Conservation (phyloP, 2,329 filamentous ascomycete species). For the Penicillium sp. region DNA sequence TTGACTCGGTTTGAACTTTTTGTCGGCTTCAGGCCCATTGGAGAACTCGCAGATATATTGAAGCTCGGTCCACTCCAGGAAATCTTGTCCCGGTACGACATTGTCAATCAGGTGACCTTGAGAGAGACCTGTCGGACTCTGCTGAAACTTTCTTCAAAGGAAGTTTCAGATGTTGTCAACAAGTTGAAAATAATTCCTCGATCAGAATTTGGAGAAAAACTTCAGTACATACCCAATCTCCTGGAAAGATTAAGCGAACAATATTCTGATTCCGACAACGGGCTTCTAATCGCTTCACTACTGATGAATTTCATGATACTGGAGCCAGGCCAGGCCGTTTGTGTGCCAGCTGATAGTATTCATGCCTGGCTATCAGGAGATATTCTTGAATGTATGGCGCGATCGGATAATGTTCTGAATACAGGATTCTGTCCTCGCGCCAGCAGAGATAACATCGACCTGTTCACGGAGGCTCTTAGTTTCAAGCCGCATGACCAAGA, state of each 20-base stretch:
- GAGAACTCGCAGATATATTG: conserved; percentile 61
- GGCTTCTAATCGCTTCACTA: conserved; percentile 67
- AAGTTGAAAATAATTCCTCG: conserved; percentile 53
- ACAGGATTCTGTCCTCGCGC: conserved; percentile 70
- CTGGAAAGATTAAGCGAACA: conserved; percentile 66
- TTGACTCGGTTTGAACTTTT: conserved; percentile 72
- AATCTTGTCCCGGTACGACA: conserved; percentile 53
- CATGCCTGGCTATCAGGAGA: conserved; percentile 72
- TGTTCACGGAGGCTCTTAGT: conserved; percentile 64
- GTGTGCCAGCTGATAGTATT: conserved; percentile 71
- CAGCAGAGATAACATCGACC: conserved; percentile 65
- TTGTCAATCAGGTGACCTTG: conserved; percentile 61
- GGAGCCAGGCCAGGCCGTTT: conserved; percentile 65
- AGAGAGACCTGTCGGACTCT: conserved; percentile 58
- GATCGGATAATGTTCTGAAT: conserved; percentile 72
- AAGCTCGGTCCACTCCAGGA: conserved; percentile 53
- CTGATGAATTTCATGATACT: conserved; percentile 69
- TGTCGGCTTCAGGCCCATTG: conserved; percentile 69
- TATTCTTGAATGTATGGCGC: conserved; percentile 76
- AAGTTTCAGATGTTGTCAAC: conserved; percentile 57
- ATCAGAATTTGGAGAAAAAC: conserved; percentile 49
- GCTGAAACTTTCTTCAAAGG: conserved; percentile 55
- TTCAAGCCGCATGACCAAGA: conserved; percentile 63
- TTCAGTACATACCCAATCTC: conserved; percentile 62
- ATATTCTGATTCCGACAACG: conserved; percentile 65